phyloP scores from a whole-genome alignment of 306 rosid species.

The Cyclanthera cordifolia region DNA sequence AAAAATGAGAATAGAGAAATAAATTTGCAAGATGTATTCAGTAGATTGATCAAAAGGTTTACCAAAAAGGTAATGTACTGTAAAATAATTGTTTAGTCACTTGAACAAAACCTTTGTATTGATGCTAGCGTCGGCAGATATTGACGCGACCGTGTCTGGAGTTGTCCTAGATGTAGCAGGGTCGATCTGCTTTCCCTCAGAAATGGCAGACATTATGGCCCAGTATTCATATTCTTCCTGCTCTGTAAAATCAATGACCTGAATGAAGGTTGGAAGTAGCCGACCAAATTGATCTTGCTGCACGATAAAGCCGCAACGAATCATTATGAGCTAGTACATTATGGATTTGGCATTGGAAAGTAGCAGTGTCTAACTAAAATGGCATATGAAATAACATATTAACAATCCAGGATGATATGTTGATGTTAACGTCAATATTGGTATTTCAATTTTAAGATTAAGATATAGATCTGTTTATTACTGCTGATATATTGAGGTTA shows the following conservation, averaged over 20 bases:
- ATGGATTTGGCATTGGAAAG: background rate
- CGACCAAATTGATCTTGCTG: conserved; percentile 97
- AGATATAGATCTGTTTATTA: too few species aligned
- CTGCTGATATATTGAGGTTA: too few species aligned
- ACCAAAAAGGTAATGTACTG: background rate
- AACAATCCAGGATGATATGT: too few species aligned
- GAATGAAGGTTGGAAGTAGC: conserved; percentile 75
- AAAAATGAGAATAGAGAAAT: background rate
- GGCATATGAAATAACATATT: background rate
- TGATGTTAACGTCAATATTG: too few species aligned
- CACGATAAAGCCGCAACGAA: conserved; percentile 14
- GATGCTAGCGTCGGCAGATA: conserved; percentile 59
- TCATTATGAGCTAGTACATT: background rate
- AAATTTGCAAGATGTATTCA: background rate
- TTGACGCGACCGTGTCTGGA: conserved; percentile 33
- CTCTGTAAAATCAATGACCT: conserved; percentile 79
- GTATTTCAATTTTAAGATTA: too few species aligned
- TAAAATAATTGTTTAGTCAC: conserved; percentile 1
- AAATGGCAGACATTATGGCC: conserved; percentile 66
- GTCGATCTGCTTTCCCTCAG: conserved; percentile 72
- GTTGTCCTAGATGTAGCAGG: conserved; percentile 30
- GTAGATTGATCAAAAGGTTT: background rate
- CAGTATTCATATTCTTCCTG: conserved; percentile 81
- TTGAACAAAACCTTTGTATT: conserved; percentile 52
- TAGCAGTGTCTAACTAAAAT: background rate